Percentiles rank a stretch among this genome's conserved stretches.
These are phyloP conservation scores for Cyclospora cayetanensis DNA, from an alignment of 169 alveolate species.

Conservation along the genomic window DNA sequence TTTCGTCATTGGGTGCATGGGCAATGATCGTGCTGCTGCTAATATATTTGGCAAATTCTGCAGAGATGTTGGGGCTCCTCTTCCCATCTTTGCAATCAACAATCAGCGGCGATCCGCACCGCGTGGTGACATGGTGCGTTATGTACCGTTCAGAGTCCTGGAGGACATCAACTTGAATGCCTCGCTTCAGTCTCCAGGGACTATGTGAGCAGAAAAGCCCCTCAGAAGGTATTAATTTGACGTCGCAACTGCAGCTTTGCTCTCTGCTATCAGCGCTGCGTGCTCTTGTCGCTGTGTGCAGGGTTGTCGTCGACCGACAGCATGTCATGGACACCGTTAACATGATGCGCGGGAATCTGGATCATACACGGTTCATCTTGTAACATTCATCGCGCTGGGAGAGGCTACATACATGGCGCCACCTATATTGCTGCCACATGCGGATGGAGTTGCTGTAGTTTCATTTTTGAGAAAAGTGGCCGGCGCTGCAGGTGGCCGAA, in stretches of 20 bases:
- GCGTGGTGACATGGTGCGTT: neutral
- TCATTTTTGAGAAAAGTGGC: neutral
- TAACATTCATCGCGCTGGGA: neutral
- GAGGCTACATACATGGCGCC: neutral
- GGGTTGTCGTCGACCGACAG: constrained; percentile 57
- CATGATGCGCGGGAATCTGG: constrained; percentile 25
- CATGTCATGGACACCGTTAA: constrained; percentile 45
- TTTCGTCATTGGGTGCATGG: neutral
- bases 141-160: constrained; percentile 34
- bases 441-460: neutral
- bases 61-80: neutral
- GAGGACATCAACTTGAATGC: constrained; percentile 61
- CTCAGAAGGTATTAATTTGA: neutral
- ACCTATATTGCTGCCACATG: neutral
- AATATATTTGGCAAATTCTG: neutral
- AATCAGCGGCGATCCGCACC: neutral
- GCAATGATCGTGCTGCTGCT: neutral
- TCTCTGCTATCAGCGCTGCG: neutral
- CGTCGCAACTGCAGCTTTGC: neutral
- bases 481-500: neutral
- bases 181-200: constrained; percentile 59
- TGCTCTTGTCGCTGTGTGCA: neutral
- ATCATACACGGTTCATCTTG: constrained; percentile 51
- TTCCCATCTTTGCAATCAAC: neutral
- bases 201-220: constrained; percentile 3